Conservation (phyloP, 1,284 basidiomycete species). For the Irpex sp. region DNA sequence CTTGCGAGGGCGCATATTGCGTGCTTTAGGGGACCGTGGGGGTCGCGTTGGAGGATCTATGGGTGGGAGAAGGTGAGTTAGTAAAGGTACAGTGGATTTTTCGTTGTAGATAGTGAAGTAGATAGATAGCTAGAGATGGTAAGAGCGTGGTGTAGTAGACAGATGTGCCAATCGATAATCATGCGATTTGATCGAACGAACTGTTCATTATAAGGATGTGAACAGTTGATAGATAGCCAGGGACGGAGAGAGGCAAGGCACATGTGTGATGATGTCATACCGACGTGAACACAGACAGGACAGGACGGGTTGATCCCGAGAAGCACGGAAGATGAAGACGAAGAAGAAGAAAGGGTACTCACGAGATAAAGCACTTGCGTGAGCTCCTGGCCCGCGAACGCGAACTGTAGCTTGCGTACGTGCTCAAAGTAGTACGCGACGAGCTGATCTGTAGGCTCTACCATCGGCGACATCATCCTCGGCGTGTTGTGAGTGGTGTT, state of each 20-base stretch:
- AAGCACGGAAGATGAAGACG: not conserved
- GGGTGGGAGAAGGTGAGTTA: not conserved
- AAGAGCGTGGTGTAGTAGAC: not conserved
- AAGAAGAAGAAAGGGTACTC: slow-evolving; percentile 24
- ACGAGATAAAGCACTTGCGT: slow-evolving; percentile 61
- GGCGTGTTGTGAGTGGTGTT: not conserved
- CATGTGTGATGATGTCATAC: slow-evolving; percentile 6
- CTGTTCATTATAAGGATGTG: not conserved
- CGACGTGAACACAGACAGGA: not conserved
- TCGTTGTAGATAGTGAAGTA: not conserved
- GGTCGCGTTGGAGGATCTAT: slow-evolving; percentile 62
- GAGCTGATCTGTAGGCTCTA: slow-evolving; percentile 25
- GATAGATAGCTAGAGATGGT: not conserved
- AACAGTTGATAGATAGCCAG: not conserved
- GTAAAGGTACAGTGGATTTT: too few relatives aligned
- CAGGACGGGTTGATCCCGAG: not conserved
- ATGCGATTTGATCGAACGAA: not conserved
- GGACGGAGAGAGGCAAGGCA: not conserved
- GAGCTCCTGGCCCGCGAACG: slow-evolving; percentile 52
- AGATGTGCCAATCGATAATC: not conserved
- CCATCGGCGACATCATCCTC: slow-evolving; percentile 7
- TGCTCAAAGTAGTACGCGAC: slow-evolving; percentile 67
- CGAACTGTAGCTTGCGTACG: slow-evolving; percentile 56
- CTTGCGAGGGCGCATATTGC: slow-evolving; percentile 73
- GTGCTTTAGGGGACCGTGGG: slow-evolving; percentile 63